Conservation (phyloP, 1,284 basidiomycete species). For the Moniliophthora roreri region DNA sequence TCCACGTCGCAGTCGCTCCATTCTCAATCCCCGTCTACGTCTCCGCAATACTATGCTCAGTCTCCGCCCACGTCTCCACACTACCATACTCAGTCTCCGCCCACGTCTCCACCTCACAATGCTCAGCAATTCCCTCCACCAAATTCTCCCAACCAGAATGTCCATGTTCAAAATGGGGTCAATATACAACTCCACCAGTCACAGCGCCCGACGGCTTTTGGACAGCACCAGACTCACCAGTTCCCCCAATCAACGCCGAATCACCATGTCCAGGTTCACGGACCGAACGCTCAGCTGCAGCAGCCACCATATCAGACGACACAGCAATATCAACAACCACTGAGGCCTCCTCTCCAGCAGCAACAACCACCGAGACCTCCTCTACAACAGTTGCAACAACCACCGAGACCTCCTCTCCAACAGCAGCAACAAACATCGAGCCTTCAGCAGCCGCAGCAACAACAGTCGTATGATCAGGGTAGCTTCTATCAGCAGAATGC, state of each 20-base stretch:
- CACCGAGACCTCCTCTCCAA: conserved; percentile 10
- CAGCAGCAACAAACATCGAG: conserved; percentile 20
- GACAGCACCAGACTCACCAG: conserved; percentile 2
- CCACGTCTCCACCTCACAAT: too few species aligned
- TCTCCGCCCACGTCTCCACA: too few species aligned
- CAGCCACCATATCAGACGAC: not conserved
- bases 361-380: conserved; percentile 1
- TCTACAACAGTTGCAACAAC: conserved; percentile 15
- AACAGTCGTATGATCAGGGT: conserved; percentile 13
- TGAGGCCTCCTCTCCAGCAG: conserved; percentile 3
- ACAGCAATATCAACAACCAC: conserved; percentile 16
- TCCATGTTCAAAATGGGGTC: not conserved
- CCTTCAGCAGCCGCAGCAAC: too few species aligned
- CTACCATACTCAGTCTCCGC: too few species aligned
- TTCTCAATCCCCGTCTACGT: not conserved
- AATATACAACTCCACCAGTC: not conserved
- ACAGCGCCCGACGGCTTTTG: not conserved
- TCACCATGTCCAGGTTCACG: not conserved
- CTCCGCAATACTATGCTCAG: too few species aligned
- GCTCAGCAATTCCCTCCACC: too few species aligned
- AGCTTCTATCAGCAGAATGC: conserved; percentile 9
- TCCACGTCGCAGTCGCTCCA: not conserved
- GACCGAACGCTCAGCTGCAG: not conserved
- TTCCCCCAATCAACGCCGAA: not conserved
- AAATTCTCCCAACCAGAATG: too few species aligned